Base-by-base conservation (phyloP, 2,329 filamentous ascomycete species). In the Exophiala sp. region DNA sequence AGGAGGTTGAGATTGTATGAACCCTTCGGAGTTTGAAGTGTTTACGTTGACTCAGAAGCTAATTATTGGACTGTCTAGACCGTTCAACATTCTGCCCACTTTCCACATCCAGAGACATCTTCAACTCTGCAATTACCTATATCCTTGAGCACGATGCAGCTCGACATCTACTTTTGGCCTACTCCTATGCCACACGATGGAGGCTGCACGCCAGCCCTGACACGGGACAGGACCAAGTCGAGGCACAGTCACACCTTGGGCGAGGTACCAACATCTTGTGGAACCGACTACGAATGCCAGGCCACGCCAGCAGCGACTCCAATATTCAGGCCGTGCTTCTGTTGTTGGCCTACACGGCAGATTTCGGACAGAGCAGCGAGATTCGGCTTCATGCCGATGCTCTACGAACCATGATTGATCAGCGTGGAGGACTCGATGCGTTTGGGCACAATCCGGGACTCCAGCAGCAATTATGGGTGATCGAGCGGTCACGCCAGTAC, bases 301-400 rank as follows among this genome's bases (percentile, higher is more conserved):
- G 45, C 10, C 50, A 48, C 22, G 50, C 53, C 24, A 58, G 53
- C 34, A 55, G 53, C 18, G 56, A 60, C 39, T 43, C 57, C 21
- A 57, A 55, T 29, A 50, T 60, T 35, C 58, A 60, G 34, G 53
- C 58, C 3, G 58, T 60, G 1, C 58, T 60, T n/a, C 34, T 60
- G 30, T 23, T 60, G 16, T 32, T 60, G 21, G 56, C 50, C 7
- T 60, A 58, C 37, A 54, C 58, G 4, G 40, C 58, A n/a, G 58
- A 60, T 35, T 54, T 56, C 14, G 49, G 51, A 9, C 50, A 55
- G 24, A 8, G 10, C 3, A 43, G 37, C 23, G 58, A 60, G 27
- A 50, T 55, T 6, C 37, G 34, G 11, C 42, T 60, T 10, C 58
- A 60, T 40, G 39, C 44, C n/a, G 48, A 53, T 29, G 58, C 56